phyloP scores from a whole-genome alignment of 768 basidiomycete genomes.

The Candolleomyces eurysporus region DNA sequence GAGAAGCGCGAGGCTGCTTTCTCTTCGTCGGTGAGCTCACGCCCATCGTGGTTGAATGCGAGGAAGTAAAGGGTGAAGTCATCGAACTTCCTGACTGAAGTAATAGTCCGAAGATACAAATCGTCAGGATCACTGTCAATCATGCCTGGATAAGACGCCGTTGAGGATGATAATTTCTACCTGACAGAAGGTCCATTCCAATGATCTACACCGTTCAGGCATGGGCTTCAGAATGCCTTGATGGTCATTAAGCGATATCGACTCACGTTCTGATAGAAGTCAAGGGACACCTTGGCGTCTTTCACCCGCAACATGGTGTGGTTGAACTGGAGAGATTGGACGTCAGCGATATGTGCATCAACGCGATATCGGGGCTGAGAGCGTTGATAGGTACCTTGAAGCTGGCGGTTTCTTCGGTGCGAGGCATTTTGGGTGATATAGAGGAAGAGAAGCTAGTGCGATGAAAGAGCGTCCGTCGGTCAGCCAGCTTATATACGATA shows the following conservation, averaged over 20 bases:
- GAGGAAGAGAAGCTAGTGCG: not conserved
- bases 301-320: conserved; percentile 89
- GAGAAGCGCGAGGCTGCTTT: conserved; percentile 45
- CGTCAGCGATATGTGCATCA: not conserved
- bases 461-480: not conserved
- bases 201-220: conserved; percentile 37
- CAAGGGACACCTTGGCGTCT: conserved; percentile 78
- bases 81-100: conserved; percentile 48
- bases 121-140: too few relatives aligned
- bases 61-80: conserved; percentile 86
- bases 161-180: conserved; percentile 13
- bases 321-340: conserved; percentile 53
- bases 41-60: conserved; percentile 65
- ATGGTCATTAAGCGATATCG: not conserved
- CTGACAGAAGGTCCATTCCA: conserved; percentile 75
- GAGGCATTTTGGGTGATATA: conserved; percentile 50
- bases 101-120: not conserved
- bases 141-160: too few relatives aligned
- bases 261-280: conserved; percentile 74
- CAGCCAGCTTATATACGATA: not conserved
- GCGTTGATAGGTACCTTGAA: conserved; percentile 44
- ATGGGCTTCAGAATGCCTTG: too few relatives aligned
- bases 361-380: not conserved
- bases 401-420: conserved; percentile 60
- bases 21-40: conserved; percentile 50